These are phyloP conservation scores for Penicillium silybi DNA, from an alignment of 495 filamentous ascomycete species.

Conservation along the genomic window DNA sequence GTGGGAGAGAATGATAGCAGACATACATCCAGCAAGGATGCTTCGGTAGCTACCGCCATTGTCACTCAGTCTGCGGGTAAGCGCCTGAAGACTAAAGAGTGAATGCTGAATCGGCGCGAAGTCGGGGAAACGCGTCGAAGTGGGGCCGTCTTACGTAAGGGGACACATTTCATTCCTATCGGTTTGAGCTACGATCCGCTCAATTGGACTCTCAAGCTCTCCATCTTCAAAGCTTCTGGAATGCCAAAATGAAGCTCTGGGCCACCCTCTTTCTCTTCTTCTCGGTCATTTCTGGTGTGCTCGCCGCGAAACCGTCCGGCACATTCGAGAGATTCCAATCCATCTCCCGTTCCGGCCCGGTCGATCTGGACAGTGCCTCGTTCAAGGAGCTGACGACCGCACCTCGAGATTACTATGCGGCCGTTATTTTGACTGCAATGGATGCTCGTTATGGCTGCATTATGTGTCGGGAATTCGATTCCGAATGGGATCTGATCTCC, in stretches of 20 bases:
- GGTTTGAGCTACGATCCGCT: not conserved
- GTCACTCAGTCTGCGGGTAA: not conserved
- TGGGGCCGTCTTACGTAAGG: conserved; percentile 16
- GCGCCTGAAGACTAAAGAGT: not conserved
- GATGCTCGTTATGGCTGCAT: conserved; percentile 82
- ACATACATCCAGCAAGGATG: conserved; percentile 27
- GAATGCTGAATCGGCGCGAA: not conserved
- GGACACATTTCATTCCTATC: conserved; percentile 17
- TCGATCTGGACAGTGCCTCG: conserved; percentile 70
- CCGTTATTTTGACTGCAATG: conserved; percentile 81
- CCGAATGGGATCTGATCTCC: conserved; percentile 87
- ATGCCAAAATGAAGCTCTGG: conserved; percentile 52
- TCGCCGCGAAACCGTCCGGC: conserved; percentile 26
- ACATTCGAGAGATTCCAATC: conserved; percentile 66
- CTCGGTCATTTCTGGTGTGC: conserved; percentile 43
- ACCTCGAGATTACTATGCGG: conserved; percentile 79
- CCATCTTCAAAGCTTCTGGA: conserved; percentile 6
- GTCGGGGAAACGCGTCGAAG: conserved; percentile 8
- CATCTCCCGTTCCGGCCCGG: conserved; percentile 60
- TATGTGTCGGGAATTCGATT: conserved; percentile 85
- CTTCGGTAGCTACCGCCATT: conserved; percentile 21
- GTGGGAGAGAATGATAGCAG: not conserved
- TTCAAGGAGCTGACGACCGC: conserved; percentile 71
- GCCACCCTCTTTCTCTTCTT: conserved; percentile 48
- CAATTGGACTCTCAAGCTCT: not conserved